Evolutionary conservation across 148 eudicot species (phyloP).

Genomic region (Camellia sinensis): DNA sequence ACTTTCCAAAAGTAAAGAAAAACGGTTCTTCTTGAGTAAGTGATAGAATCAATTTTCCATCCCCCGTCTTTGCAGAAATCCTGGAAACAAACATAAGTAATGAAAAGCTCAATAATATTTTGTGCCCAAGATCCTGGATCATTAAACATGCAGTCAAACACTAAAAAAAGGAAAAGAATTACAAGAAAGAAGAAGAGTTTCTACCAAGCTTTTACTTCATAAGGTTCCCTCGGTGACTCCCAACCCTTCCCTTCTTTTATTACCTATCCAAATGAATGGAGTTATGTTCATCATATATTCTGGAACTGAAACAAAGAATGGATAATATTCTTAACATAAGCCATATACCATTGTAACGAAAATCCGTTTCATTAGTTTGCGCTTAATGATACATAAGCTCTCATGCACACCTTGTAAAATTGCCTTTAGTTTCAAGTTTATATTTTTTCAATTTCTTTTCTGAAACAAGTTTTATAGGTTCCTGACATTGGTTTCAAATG

Average conservation of each 20-base stretch:
- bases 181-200: constrained; percentile 10
- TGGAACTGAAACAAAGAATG: neutral
- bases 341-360: neutral
- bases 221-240: constrained; percentile 98
- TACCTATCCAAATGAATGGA: constrained; percentile 44
- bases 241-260: constrained; percentile 84
- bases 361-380: neutral
- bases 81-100: constrained; percentile 37
- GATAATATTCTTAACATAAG: neutral
- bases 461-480: neutral
- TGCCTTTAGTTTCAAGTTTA: too few species aligned
- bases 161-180: constrained; percentile 3
- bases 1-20: constrained; percentile 82
- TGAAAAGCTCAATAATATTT: neutral
- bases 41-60: constrained; percentile 62
- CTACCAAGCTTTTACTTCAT: constrained; percentile 94
- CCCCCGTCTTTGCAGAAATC: constrained; percentile 76
- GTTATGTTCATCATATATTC: neutral
- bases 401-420: neutral
- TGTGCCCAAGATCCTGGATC: neutral
- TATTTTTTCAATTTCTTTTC: too few species aligned
- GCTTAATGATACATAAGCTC: neutral
- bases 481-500: neutral
- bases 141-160: neutral
- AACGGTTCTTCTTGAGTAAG: constrained; percentile 68